Base-by-base conservation (phyloP, 2,329 filamentous ascomycete genomes). In the Aspergillus thermomutatus region DNA sequence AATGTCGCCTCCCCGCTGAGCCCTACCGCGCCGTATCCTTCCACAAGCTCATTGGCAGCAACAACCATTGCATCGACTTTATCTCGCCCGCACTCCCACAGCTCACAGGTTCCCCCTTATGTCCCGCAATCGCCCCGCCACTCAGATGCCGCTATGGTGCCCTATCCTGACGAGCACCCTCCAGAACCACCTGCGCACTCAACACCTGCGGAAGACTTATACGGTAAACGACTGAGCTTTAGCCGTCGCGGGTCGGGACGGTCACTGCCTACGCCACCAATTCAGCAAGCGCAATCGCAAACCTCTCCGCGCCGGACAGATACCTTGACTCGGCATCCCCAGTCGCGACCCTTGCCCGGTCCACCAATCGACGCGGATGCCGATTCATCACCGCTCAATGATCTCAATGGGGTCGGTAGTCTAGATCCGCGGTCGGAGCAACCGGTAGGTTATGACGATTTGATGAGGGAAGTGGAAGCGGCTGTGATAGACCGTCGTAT, bases 321-420 rank as follows among this genome's bases (percentile, higher is more conserved):
- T 60, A 83, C 83, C 0, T 65, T 81, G 7, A 80, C 78, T 23
- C 79, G 83, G 53, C 83, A 87, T 68, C 83, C 82, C 7, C 80
- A 83, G 49, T 71, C 81, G 8, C 76, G 85, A 25, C 84, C 85
- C 34, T 74, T 86, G n/a, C 85, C 84, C 2, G 82, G 82, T 0
- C 80, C 81, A 9, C 83, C 83, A 1, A 65, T 75, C 41, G 80
- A 81, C 28, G 75, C 75, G 2, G 78, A 80, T 23, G 25, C 52
- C 3, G 65, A 65, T 46, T 57, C 62, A 60, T 59, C 50, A 63
- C 67, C 53, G 46, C 23, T 46, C 47, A 21, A 31, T 59, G 55
- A 51, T 25, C 10, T 58, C 7, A 68, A 66, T 52, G 64, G 66
- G 8, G 50, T 57, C 25, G 62, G 60, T 49, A 60, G 61, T 63